phyloP scores from a whole-genome alignment of 306 rosid genomes.

The Cyclanthera cordifolia region DNA sequence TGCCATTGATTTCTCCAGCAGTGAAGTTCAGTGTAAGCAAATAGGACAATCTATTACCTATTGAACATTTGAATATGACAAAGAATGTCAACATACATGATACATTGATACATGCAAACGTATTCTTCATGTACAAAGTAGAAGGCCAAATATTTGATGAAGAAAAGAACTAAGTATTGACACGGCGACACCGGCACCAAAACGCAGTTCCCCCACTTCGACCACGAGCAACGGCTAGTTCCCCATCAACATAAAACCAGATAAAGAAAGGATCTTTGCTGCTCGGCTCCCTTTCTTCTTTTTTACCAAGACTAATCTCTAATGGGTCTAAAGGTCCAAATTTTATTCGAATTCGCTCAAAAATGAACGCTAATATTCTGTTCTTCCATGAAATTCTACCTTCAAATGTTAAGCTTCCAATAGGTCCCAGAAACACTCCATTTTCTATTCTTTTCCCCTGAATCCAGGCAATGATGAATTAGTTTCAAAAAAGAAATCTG shows the following conservation, averaged over 20 bases:
- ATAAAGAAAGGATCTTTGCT: constrained; percentile 74
- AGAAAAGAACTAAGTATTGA: constrained; percentile 22
- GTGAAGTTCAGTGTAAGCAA: not conserved
- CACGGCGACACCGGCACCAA: constrained; percentile 72
- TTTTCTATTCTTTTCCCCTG: constrained; percentile 90
- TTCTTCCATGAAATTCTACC: constrained; percentile 74
- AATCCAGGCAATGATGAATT: constrained; percentile 20
- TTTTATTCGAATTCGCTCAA: constrained; percentile 54
- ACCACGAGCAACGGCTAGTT: constrained; percentile 92
- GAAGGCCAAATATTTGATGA: not conserved
- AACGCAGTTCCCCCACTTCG: constrained; percentile 84
- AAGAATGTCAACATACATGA: not conserved
- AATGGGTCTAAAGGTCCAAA: constrained; percentile 68
- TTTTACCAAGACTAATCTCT: constrained; percentile 61
- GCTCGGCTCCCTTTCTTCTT: constrained; percentile 61
- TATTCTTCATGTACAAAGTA: not conserved
- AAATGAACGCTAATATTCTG: constrained; percentile 62
- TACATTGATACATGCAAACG: not conserved
- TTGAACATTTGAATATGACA: constrained; percentile 5
- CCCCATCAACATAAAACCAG: constrained; percentile 91
- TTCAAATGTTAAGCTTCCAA: constrained; percentile 84
- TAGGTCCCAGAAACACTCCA: constrained; percentile 74
- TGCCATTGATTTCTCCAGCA: not conserved
- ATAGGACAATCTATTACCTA: not conserved
- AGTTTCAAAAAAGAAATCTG: constrained; percentile 11